These are phyloP conservation scores for Paramecium bursaria DNA, from an alignment of 73 alveolate species.

Conservation along the genomic window DNA sequence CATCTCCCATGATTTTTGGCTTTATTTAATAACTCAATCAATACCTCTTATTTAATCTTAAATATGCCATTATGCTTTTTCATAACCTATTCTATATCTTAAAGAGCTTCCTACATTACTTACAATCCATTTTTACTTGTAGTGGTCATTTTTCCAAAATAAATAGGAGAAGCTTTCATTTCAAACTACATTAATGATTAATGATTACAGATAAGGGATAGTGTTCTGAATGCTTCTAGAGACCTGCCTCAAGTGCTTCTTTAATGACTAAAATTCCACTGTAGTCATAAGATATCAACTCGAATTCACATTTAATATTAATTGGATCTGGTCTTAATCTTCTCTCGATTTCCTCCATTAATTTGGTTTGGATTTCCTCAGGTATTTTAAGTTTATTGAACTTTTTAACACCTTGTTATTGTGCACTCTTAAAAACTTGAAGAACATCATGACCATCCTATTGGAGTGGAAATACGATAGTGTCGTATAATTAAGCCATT, in stretches of 20 bases:
- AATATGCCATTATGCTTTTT: slow-evolving; percentile 83
- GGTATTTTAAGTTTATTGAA: slow-evolving; percentile 70
- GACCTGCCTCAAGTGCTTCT: slow-evolving; percentile 84
- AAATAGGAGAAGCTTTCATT: slow-evolving; percentile 89
- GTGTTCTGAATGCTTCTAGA: slow-evolving; percentile 51
- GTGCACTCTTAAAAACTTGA: slow-evolving; percentile 83
- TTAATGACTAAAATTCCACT: slow-evolving; percentile 93
- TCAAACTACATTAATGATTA: slow-evolving; percentile 72
- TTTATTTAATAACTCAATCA: slow-evolving; percentile 74
- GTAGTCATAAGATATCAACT: slow-evolving; percentile 82
- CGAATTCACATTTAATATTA: slow-evolving; percentile 89
- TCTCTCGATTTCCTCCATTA: slow-evolving; percentile 82
- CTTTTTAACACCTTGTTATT: slow-evolving; percentile 56
- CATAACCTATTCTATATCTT: slow-evolving; percentile 82
- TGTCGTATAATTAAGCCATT: slow-evolving; percentile 77
- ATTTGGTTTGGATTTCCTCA: slow-evolving; percentile 74
- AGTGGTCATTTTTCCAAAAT: slow-evolving; percentile 85
- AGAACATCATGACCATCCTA: slow-evolving; percentile 84
- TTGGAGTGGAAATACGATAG: slow-evolving; percentile 88
- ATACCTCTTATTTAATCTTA: slow-evolving; percentile 68
- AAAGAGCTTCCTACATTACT: slow-evolving; percentile 81
- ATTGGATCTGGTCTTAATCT: slow-evolving; percentile 88
- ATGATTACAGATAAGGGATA: slow-evolving; percentile 37
- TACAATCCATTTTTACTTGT: slow-evolving; percentile 85
- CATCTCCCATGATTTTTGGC: slow-evolving; percentile 86